Base-by-base conservation (phyloP, 306 rosid genomes). In the Trichosanthes cucumerina region DNA sequence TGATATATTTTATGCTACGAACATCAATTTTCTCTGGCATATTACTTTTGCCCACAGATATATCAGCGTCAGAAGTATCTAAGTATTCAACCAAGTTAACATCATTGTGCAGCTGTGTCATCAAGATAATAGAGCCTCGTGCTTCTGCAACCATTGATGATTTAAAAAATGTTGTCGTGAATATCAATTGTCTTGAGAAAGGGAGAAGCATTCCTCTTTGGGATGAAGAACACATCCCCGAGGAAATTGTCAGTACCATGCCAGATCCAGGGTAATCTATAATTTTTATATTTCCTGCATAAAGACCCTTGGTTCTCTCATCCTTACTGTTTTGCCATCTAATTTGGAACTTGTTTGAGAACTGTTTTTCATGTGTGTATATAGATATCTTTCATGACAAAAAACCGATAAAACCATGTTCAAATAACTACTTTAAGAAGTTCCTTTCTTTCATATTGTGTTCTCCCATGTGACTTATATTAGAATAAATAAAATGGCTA, bases 161-260 rank as follows among this genome's bases (percentile, higher is more conserved):
- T 88, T 91, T 95, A 81, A 90, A 91, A 84, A 87, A 88, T 87
- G 84, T 95, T 84, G 91, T 89, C 59, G 75, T 56, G 80, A 88
- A 82, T 77, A 86, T 92, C 78, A 85, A 82, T 86, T 73, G 72
- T 83, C 92, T 88, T 4, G 98, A 95, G 91, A 87, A 87, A 88
- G 92, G 85, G 59, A 83, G 87, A 62, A 73, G 50, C 69, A 89
- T 95, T 82, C 78, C 93, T 82, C 80, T 82, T 63, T 91, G 92
- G 98, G 96, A 92, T 39, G 98, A 90, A 28, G 97, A 95, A 71
- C 86, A 88, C n/a, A 87, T 95, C 80, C 98, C 98, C 7, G 98
- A 92, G 83, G 97, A 92, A 88, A 88, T 95, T 85, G 95, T 95
- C 80, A 80, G 82, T 82, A 57, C 80, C 80, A 89, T 87, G 87